Evolutionary conservation across 352 stramenopile species (phyloP), one percentile per base, ranked within the genome.

Genomic region (Phytophthora boehmeriae): DNA sequence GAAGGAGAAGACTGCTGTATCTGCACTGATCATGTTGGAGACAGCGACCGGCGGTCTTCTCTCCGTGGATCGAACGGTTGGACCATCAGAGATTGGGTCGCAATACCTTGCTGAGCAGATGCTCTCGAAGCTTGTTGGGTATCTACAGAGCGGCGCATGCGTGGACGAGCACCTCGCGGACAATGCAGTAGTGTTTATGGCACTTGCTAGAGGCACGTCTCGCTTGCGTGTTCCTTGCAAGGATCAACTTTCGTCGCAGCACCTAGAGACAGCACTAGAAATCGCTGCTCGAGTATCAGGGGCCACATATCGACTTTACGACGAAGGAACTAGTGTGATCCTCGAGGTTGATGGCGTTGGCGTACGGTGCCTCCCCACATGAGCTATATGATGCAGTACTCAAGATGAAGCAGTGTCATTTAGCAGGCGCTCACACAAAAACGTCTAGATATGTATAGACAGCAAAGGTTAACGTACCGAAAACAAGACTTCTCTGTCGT

Each of bases 101-200:
- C 71, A 72, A 22, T 68, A 76, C 28, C 72, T 80, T 3, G 76
- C 80, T 0, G 64, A 64, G 8, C 65, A 78, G 19, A 70, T 84
- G 2, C 65, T 63, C 17, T 69, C 50, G 17, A 74, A 64, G 45
- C 52, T 90, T 0, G 32, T 14, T 2, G 52, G 68, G 17, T 66
- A 80, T 20, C 4, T 88, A 11, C 50, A 70, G 1, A 73, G 74
- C 14, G 78, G 82, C 14, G 64, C 81, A 2, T 93, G 81, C 36
- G 68, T 93, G 32, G 83, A 91, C 43, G 83, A 91, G 53, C 81
- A 93, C 54, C 47, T 93, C 1, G 81, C 83, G 0, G 83, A 93
- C 65, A 91, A 93, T 39, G 57, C 63, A 1, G 66, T 91, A 19
- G 76, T 91, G 28, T 90, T 79, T 50, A 90, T 93, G 81, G 76